Base-by-base conservation (phyloP, 805 yeast genomes). In the Nakazawaea pomicola region DNA sequence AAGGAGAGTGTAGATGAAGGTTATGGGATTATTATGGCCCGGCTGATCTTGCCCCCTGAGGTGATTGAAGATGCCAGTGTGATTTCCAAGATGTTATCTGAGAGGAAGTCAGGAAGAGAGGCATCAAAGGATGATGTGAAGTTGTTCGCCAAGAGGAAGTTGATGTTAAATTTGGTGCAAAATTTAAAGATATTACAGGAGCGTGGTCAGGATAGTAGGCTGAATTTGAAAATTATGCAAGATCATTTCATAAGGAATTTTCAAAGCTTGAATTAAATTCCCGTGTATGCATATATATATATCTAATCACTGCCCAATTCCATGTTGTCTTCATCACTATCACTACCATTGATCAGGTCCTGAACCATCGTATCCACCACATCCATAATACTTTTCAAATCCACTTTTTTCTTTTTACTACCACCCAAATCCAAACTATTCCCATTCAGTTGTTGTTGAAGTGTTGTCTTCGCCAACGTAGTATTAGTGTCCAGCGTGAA, bases 291-390 rank as follows among this genome's bases (percentile, higher is more conserved):
- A n/a, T n/a, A n/a, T 24, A 24, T 24, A 24, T n/a, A 24, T 11
- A 12, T 28, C 14, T 37, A 75, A 40, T 76, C 82, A 53, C 78
- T 73, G 44, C 75, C 82, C 17, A 76, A 65, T 50, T 78, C 83
- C 84, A 78, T 77, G 37, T 73, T 70, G 44, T 70, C 78, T 33
- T 67, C 79, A 38, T 72, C 80, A 41, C 71, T 78, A 50, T 77
- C 71, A 6, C 71, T 62, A 15, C 51, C 58, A 34, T 58, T 61
- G 38, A 57, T 54, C 8, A 59, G 51, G 14, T 60, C 70, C 32
- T 68, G 74, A 2, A 80, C 80, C 45, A 73, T 54, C 23, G 60
- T 61, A 23, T 66, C 62, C 0, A 70, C 78, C 21, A 65, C 44
- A 18, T 53, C 43, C 30, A 64, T 64, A 14, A 67, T 47, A 20